Percentiles rank a stretch among this genome's conserved stretches.
These are phyloP conservation scores for Mariannaea elegans DNA, from an alignment of 2,329 filamentous ascomycete genomes.

Conservation along the genomic window DNA sequence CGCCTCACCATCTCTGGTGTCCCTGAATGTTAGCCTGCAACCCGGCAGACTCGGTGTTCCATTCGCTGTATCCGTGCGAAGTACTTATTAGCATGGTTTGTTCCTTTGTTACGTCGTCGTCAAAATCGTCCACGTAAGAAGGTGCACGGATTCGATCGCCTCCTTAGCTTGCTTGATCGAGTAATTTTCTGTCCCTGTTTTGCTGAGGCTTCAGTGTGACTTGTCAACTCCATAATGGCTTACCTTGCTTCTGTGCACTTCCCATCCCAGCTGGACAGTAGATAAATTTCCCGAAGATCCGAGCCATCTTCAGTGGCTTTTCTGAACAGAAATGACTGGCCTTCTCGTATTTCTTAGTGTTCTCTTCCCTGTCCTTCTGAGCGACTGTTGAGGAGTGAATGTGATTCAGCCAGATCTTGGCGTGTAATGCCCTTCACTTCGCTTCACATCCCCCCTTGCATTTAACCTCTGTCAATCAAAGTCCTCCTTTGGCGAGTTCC, in stretches of 20 bases:
- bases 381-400: not conserved
- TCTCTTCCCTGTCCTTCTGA: not conserved
- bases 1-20: constrained; percentile 5
- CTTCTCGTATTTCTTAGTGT: not conserved
- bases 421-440: not conserved
- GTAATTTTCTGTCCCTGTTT: not conserved
- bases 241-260: not conserved
- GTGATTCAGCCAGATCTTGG: not conserved
- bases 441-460: not conserved
- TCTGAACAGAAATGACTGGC: constrained; percentile 3
- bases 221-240: not conserved
- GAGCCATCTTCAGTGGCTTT: not conserved
- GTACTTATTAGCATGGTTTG: too few species aligned
- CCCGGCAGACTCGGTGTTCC: not conserved
- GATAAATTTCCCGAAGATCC: not conserved
- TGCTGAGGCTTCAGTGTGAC: not conserved
- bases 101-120: too few species aligned
- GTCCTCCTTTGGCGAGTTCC: not conserved
- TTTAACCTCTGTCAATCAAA: not conserved
- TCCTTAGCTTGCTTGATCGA: not conserved
- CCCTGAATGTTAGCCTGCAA: not conserved
- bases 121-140: not conserved
- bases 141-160: not conserved
- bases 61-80: not conserved
- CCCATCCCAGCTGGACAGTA: not conserved